Evolutionary conservation across 2,329 filamentous ascomycete genomes (phyloP).

Genomic region (Colletotrichum godetiae): DNA sequence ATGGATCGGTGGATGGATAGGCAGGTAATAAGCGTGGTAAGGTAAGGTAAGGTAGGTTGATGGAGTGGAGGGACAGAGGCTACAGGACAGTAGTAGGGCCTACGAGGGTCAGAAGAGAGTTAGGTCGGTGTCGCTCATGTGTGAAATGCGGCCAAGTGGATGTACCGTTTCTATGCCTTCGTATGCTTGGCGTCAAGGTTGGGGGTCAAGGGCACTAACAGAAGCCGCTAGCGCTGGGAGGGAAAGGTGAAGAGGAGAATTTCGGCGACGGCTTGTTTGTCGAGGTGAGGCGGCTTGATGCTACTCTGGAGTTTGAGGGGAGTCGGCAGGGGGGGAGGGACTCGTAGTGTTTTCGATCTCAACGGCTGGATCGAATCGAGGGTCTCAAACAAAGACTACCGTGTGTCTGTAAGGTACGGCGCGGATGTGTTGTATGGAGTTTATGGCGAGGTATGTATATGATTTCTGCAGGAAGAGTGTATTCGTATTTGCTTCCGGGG

Average conservation of each 20-base stretch:
- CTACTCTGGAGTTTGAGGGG: neutral
- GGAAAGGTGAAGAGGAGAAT: slow-evolving; percentile 4
- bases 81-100: slow-evolving; percentile 18
- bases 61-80: slow-evolving; percentile 4
- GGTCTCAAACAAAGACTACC: neutral
- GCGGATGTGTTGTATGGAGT: neutral
- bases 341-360: neutral
- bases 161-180: slow-evolving; percentile 18
- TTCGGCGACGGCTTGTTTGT: neutral
- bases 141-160: slow-evolving; percentile 12
- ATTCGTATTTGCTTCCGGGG: neutral
- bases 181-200: slow-evolving; percentile 27
- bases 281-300: slow-evolving; percentile 7
- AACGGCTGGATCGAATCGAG: slow-evolving; percentile 4
- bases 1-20: neutral
- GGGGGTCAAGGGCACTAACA: slow-evolving; percentile 29
- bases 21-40: slow-evolving; percentile 37
- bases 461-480: neutral
- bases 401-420: neutral
- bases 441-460: neutral
- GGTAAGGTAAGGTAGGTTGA: slow-evolving; percentile 8
- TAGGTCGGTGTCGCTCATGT: neutral
- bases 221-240: slow-evolving; percentile 24
- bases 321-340: neutral
- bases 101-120: slow-evolving; percentile 13